Base-by-base conservation (phyloP, 331 rosid genomes). In the Rhamnella rubrinervis region DNA sequence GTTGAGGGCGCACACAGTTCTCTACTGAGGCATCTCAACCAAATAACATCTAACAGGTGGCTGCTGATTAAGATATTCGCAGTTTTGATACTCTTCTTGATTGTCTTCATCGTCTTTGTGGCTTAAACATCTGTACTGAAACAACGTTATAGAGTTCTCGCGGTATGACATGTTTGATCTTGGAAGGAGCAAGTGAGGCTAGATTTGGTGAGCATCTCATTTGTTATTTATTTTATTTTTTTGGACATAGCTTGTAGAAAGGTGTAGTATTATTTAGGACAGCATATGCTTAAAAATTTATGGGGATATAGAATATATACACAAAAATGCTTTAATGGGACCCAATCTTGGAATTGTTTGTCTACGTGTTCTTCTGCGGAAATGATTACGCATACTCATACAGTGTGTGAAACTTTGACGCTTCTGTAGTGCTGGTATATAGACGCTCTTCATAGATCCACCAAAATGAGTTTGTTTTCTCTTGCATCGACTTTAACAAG, bases 1-100 rank as follows among this genome's bases (percentile, higher is more conserved):
- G 96, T 93, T 47, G 97, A 90, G 64, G 98, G 98, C 61, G 98
- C 98, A 74, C 96, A 75, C 71, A 78, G 86, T 71, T 80, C 98
- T 74, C 87, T 93, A 60, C 68, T 93, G 82, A 86, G 90, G 88
- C 80, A 93, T 87, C 97, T 93, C 75, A 82, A 61, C 84, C 84
- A 65, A 81, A 93, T 93, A 79, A 85, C 97, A 63, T 90, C 97
- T 23, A 93, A 86, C 66, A 85, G 96, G 78, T 83, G 96, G 98
- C 97, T 90, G 77, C 75, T 90, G 20, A 81, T 90, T 75, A 90
- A 90, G 86, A 85, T 90, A 81, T 93, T 93, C 75, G 88, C 78
- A 52, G 52, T 93, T 78, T 61, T 93, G 69, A 87, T 91, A 60
- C 39, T 91, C 73, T 91, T 90, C 77, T 84, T 87, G 72, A 44